Evolutionary conservation across 2,329 filamentous ascomycete species (phyloP).

Genomic region (Penicillium hordei): DNA sequence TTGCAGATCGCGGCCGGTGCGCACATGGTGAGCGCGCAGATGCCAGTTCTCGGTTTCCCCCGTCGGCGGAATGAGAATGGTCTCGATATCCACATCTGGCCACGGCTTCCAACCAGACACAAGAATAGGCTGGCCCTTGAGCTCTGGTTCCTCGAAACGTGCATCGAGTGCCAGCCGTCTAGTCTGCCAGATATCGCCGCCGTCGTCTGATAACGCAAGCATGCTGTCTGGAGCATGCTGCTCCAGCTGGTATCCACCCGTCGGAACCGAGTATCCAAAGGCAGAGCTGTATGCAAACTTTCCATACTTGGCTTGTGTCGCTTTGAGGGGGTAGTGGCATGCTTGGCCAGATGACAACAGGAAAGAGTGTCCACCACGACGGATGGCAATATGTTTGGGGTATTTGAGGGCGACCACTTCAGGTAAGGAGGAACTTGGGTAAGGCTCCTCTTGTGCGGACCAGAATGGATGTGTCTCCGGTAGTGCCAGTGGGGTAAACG

Average conservation of each 20-base stretch:
- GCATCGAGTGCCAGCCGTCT: conserved; percentile 67
- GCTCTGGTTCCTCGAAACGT: conserved; percentile 58
- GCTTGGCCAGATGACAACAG: conserved; percentile 73
- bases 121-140: conserved; percentile 54
- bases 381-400: conserved; percentile 71
- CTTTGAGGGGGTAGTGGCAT: conserved; percentile 80
- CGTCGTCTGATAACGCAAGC: conserved; percentile 73
- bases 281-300: conserved; percentile 74
- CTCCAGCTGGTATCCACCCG: conserved; percentile 71
- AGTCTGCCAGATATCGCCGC: conserved; percentile 76
- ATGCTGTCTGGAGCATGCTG: conserved; percentile 75
- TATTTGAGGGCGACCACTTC: conserved; percentile 62
- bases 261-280: conserved; percentile 75
- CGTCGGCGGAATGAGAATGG: conserved; percentile 38
- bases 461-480: conserved; percentile 72
- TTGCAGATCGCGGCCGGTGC: conserved; percentile 58
- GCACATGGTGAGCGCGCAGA: conserved; percentile 38
- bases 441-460: conserved; percentile 65
- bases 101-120: conserved; percentile 71
- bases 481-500: conserved; percentile 71
- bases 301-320: conserved; percentile 78
- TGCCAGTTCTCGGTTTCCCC: conserved; percentile 42
- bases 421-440: conserved; percentile 57
- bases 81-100: conserved; percentile 52
- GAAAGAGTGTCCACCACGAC: conserved; percentile 72